A percentile compares a stretch with the other conserved stretches of the same genome.
Evolutionary conservation across 257 asterid species (phyloP).

Genomic region (Capsicum rhomboideum): DNA sequence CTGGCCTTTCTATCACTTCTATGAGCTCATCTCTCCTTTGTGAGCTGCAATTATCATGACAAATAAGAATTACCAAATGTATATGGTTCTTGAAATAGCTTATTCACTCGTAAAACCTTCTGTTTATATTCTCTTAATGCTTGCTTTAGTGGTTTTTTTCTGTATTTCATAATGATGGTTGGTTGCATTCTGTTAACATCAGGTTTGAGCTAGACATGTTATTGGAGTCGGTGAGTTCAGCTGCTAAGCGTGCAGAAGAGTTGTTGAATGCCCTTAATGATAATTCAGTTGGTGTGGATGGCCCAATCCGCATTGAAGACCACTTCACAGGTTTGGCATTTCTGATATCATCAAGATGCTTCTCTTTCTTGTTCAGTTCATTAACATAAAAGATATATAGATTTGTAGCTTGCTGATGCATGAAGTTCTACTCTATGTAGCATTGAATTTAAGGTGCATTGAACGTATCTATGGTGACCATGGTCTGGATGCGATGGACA

Average conservation of each 20-base stretch:
- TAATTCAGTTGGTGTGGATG: slow-evolving; percentile 10
- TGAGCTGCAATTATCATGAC: neutral
- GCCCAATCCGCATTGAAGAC: slow-evolving; percentile 20
- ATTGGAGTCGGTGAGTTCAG: slow-evolving; percentile 28
- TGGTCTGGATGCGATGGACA: slow-evolving; percentile 36
- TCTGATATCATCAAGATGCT: neutral
- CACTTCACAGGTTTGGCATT: slow-evolving; percentile 26
- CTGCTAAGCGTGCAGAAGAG: slow-evolving; percentile 34
- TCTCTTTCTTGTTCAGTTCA: neutral
- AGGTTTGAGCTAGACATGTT: slow-evolving; percentile 45
- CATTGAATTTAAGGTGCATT: slow-evolving; percentile 34
- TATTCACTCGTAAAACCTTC: neutral
- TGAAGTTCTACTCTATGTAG: slow-evolving; percentile 11
- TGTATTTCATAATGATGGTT: neutral
- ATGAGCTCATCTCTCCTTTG: neutral
- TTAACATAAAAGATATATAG: neutral
- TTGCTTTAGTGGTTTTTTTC: neutral
- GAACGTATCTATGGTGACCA: slow-evolving; percentile 44
- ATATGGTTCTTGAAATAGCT: neutral
- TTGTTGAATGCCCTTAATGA: slow-evolving; percentile 22
- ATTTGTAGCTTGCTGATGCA: neutral
- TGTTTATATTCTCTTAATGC: neutral
- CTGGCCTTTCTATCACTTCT: neutral
- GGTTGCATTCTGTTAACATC: slow-evolving; percentile 1
- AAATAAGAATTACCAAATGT: neutral